phyloP scores from a whole-genome alignment of 108 stramenopile species.

The Skeletonema costatum region DNA sequence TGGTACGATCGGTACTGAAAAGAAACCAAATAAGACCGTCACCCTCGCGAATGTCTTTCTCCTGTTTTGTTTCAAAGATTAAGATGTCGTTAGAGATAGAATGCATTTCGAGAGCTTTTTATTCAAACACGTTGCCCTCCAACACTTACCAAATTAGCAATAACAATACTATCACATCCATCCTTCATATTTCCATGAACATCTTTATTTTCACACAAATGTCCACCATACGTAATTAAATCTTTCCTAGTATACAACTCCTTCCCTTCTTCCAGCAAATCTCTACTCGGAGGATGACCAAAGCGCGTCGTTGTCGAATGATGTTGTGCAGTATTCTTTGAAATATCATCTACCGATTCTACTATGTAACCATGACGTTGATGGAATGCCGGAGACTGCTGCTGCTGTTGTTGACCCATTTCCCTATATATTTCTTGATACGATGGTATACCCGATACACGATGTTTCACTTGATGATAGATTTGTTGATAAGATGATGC shows the following conservation, averaged over 20 bases:
- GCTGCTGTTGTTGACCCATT: constrained; percentile 26
- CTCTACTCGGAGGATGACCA: constrained; percentile 37
- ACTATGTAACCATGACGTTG: constrained; percentile 10
- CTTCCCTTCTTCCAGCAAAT: constrained; percentile 45
- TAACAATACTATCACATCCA: constrained; percentile 60
- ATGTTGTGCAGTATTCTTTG: constrained; percentile 5
- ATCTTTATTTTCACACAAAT: constrained; percentile 44
- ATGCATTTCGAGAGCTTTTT: not conserved
- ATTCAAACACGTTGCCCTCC: not conserved
- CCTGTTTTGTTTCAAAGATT: constrained; percentile 11
- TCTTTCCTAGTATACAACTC: constrained; percentile 48
- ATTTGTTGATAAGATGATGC: constrained; percentile 25
- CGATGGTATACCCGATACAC: constrained; percentile 38
- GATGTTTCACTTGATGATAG: constrained; percentile 5
- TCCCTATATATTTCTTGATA: constrained; percentile 56
- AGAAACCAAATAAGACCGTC: constrained; percentile 53
- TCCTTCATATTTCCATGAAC: constrained; percentile 57
- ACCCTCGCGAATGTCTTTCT: constrained; percentile 46
- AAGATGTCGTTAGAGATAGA: not conserved
- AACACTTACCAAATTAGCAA: constrained; percentile 47
- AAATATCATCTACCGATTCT: constrained; percentile 13
- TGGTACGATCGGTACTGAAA: constrained; percentile 39
- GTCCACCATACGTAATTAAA: constrained; percentile 37
- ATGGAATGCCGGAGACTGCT: not conserved
- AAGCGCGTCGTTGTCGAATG: constrained; percentile 19